Percentiles rank a stretch among this genome's conserved stretches.
Conservation (phyloP, 257 asterid genomes). For the Solanum paucissectum region DNA sequence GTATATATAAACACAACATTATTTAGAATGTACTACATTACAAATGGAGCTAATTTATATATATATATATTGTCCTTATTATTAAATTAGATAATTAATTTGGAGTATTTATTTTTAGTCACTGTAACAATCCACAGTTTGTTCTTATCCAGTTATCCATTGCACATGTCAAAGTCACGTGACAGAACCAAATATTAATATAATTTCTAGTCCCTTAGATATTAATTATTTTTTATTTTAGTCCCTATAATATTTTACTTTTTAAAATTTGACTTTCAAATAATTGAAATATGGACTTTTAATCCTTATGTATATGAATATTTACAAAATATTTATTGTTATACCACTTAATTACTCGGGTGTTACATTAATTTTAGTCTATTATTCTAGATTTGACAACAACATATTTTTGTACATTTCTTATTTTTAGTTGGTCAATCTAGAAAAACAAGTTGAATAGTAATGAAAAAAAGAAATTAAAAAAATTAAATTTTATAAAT, state of each 20-base stretch:
- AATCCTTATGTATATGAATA: not conserved
- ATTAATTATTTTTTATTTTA: not conserved
- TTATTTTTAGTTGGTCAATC: accelerated
- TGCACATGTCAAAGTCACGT: not conserved
- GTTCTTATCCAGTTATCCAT: slow-evolving; percentile 22
- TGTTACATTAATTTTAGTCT: accelerated
- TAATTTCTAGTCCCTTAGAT: not conserved
- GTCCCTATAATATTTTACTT: not conserved
- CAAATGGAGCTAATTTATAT: too few species aligned
- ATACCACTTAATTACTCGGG: not conserved
- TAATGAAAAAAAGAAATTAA: too few species aligned
- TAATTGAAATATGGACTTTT: not conserved
- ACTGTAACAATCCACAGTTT: not conserved
- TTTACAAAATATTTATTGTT: not conserved
- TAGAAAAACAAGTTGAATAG: too few species aligned
- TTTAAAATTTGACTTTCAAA: not conserved
- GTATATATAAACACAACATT: too few species aligned
- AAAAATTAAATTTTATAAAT: too few species aligned
- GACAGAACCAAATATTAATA: not conserved
- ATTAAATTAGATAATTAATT: not conserved
- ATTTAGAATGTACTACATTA: too few species aligned
- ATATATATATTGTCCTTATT: not conserved
- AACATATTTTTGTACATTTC: not conserved
- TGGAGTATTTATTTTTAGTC: not conserved
- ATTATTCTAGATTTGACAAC: not conserved